Percentiles rank a stretch among this genome's conserved stretches.
These are phyloP conservation scores for Apocynum venetum DNA, from an alignment of 257 asterid species.

Conservation along the genomic window DNA sequence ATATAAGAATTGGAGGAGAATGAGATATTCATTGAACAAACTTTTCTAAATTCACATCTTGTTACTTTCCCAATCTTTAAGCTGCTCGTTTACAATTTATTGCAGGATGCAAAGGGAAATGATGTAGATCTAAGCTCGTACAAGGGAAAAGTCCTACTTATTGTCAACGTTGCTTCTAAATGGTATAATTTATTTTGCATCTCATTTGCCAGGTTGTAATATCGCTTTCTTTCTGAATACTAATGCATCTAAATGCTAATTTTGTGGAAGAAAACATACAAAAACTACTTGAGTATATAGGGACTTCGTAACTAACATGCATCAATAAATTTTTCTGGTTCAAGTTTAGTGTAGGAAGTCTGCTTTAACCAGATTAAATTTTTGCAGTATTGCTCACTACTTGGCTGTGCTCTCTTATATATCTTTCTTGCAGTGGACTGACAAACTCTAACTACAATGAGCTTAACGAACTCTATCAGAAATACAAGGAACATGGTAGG, in stretches of 20 bases:
- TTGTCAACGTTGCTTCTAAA: slow-evolving; percentile 70
- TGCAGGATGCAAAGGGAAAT: slow-evolving; percentile 50
- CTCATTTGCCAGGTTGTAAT: background rate
- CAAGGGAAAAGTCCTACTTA: slow-evolving; percentile 58
- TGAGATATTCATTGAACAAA: background rate
- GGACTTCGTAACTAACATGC: background rate
- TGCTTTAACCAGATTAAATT: background rate
- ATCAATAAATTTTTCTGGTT: background rate
- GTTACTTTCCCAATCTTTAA: background rate
- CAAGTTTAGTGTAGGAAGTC: too few relatives aligned
- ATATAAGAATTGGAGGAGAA: background rate
- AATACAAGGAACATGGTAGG: slow-evolving; percentile 34
- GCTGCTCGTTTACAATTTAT: background rate
- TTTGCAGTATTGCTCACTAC: background rate
- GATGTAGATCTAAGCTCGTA: slow-evolving; percentile 45
- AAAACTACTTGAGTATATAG: background rate
- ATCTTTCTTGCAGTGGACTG: slow-evolving; percentile 23
- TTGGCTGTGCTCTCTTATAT: background rate
- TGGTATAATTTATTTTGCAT: slow-evolving; percentile 35
- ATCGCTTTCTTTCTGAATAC: background rate
- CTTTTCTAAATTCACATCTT: background rate
- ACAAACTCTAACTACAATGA: slow-evolving; percentile 29
- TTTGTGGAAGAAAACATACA: background rate
- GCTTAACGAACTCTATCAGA: slow-evolving; percentile 29
- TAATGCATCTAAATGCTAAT: background rate